Percentiles rank a stretch among this genome's conserved stretches.
phyloP scores from a whole-genome alignment of 176 grass and related monocot species.

The Urochloa ruziziensis region DNA sequence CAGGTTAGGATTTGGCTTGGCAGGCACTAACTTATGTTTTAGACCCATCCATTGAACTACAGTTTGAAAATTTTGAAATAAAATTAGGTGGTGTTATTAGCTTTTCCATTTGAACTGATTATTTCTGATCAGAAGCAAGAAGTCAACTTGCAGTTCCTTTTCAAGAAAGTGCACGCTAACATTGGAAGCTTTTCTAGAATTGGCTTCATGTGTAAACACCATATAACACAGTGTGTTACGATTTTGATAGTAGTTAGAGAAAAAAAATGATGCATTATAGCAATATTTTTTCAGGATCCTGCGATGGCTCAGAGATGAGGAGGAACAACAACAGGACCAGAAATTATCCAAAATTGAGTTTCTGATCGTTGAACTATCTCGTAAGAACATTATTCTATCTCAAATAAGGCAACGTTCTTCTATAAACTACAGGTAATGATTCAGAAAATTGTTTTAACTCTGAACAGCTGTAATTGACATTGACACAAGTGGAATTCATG shows the following conservation, averaged over 20 bases:
- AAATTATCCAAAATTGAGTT: constrained; percentile 41
- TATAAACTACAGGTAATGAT: neutral
- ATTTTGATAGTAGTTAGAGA: neutral
- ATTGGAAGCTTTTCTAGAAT: neutral
- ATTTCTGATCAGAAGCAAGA: neutral
- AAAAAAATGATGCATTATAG: neutral
- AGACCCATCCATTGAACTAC: neutral
- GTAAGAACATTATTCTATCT: constrained; percentile 44
- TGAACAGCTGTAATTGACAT: constrained; percentile 80
- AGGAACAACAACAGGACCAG: constrained; percentile 48
- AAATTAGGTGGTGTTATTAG: neutral
- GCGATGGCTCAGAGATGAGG: constrained; percentile 87
- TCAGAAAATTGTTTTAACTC: neutral
- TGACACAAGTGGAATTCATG: constrained; percentile 77
- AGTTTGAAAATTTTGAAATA: neutral
- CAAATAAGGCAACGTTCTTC: neutral
- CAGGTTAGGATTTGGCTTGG: neutral
- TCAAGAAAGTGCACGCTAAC: neutral
- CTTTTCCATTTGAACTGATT: neutral
- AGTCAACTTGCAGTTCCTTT: neutral
- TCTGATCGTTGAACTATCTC: constrained; percentile 84
- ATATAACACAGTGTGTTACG: neutral
- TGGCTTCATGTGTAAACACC: neutral
- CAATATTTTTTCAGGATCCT: constrained; percentile 65
- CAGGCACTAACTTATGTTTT: neutral